Evolutionary conservation across 1,284 basidiomycete genomes (phyloP).

Genomic region (Irpex lacteus): DNA sequence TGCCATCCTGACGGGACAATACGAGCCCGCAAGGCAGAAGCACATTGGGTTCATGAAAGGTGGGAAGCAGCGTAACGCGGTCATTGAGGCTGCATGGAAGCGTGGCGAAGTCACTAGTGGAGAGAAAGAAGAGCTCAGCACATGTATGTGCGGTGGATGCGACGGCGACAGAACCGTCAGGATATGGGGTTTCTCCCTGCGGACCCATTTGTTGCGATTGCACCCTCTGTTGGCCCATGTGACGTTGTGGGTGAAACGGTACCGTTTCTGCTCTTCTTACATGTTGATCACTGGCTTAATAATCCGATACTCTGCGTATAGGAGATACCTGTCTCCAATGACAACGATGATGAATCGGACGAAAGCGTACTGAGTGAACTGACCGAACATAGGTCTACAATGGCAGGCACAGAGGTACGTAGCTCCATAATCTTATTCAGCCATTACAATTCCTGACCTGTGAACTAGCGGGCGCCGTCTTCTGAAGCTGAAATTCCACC

Average conservation of each 20-base stretch:
- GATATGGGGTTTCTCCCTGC: slow-evolving; percentile 18
- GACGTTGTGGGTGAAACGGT: slow-evolving; percentile 13
- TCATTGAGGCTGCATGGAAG: slow-evolving; percentile 45
- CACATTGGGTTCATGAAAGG: slow-evolving; percentile 59
- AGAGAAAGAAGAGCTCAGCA: slow-evolving; percentile 47
- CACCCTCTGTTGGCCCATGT: not conserved
- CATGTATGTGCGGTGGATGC: slow-evolving; percentile 52
- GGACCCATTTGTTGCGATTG: not conserved
- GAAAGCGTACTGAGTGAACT: not conserved
- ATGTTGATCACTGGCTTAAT: not conserved
- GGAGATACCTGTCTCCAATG: not conserved
- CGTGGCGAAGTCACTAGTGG: slow-evolving; percentile 51
- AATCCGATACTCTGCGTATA: not conserved
- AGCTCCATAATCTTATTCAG: not conserved
- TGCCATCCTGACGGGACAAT: slow-evolving; percentile 53
- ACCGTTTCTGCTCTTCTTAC: not conserved
- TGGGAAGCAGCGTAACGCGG: slow-evolving; percentile 40
- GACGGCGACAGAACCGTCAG: slow-evolving; percentile 33
- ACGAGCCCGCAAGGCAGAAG: slow-evolving; percentile 45
- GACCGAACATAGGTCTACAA: not conserved
- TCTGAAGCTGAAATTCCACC: slow-evolving; percentile 23
- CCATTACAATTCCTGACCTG: not conserved
- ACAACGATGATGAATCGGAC: slow-evolving; percentile 1
- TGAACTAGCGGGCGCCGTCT: slow-evolving; percentile 10
- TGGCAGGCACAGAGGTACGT: slow-evolving; percentile 5